Percentiles rank a stretch among this genome's conserved stretches.
Evolutionary conservation across 106 monocot species (phyloP).

Genomic region (Dendrobium nobile): DNA sequence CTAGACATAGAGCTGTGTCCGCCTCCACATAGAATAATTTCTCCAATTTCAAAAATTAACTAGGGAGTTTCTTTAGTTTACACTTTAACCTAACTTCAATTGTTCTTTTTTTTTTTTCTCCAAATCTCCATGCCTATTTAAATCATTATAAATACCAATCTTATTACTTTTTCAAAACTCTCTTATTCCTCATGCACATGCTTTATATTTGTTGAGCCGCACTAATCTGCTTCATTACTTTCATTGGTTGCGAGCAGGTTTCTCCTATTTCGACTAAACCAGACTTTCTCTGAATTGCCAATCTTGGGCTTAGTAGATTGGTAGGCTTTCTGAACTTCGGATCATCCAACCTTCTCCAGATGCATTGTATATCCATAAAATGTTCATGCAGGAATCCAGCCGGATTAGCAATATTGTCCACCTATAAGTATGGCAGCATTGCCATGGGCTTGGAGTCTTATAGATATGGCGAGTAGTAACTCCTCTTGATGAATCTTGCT

Average conservation of each 20-base stretch:
- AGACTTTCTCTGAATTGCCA: constrained; percentile 53
- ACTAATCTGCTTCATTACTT: background rate
- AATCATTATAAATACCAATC: background rate
- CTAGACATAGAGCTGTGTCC: no score
- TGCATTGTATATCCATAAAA: background rate
- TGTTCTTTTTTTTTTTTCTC: background rate
- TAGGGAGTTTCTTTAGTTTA: background rate
- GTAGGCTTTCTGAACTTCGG: constrained; percentile 23
- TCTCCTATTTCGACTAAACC: constrained; percentile 54
- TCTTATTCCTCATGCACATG: background rate
- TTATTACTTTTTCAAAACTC: background rate
- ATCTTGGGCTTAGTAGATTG: constrained; percentile 87
- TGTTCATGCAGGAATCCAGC: constrained; percentile 80
- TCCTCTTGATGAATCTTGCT: background rate
- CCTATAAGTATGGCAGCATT: constrained; percentile 89
- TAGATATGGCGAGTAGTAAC: constrained; percentile 56
- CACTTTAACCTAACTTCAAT: background rate
- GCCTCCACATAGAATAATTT: no score
- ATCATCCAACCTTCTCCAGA: background rate
- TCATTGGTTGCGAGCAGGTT: constrained; percentile 30
- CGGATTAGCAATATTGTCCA: constrained; percentile 83
- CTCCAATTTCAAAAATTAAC: background rate
- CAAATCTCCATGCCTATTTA: background rate
- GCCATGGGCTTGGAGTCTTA: constrained; percentile 86
- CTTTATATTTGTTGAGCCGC: background rate